Conservation (phyloP, 352 stramenopile genomes). For the Hyaloperonospora brassicae region DNA sequence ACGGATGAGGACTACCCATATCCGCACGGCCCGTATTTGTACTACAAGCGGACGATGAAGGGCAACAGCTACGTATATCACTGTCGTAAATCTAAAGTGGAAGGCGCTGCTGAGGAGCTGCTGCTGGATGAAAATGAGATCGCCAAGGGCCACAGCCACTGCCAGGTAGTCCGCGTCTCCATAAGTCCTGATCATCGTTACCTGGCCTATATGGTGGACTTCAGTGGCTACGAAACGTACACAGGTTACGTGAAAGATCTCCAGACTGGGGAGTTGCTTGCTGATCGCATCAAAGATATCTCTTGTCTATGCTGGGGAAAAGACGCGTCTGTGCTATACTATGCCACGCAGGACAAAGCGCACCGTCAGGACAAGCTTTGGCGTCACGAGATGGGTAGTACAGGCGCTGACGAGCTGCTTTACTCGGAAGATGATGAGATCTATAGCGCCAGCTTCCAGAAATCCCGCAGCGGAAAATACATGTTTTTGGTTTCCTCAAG, state of each 20-base stretch:
- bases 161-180: slow-evolving; percentile 65
- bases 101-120: slow-evolving; percentile 76
- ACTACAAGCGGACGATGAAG: slow-evolving; percentile 86
- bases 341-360: slow-evolving; percentile 87
- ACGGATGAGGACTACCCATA: slow-evolving; percentile 82
- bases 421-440: slow-evolving; percentile 93
- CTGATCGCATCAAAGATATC: slow-evolving; percentile 80
- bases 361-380: slow-evolving; percentile 93
- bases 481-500: slow-evolving; percentile 85
- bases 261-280: slow-evolving; percentile 47
- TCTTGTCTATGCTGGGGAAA: slow-evolving; percentile 88
- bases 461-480: slow-evolving; percentile 89
- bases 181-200: slow-evolving; percentile 86
- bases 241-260: slow-evolving; percentile 86
- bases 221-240: slow-evolving; percentile 91
- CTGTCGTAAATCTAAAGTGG: slow-evolving; percentile 69
- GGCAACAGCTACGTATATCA: slow-evolving; percentile 76
- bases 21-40: slow-evolving; percentile 71
- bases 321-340: slow-evolving; percentile 91
- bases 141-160: slow-evolving; percentile 79
- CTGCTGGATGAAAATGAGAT: slow-evolving; percentile 93
- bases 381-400: slow-evolving; percentile 76
- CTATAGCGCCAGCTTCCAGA: slow-evolving; percentile 88
- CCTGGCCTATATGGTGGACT: slow-evolving; percentile 92
- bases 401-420: slow-evolving; percentile 78